phyloP scores from a whole-genome alignment of 352 stramenopile genomes.

The Phytophthora pseudosyringae region DNA sequence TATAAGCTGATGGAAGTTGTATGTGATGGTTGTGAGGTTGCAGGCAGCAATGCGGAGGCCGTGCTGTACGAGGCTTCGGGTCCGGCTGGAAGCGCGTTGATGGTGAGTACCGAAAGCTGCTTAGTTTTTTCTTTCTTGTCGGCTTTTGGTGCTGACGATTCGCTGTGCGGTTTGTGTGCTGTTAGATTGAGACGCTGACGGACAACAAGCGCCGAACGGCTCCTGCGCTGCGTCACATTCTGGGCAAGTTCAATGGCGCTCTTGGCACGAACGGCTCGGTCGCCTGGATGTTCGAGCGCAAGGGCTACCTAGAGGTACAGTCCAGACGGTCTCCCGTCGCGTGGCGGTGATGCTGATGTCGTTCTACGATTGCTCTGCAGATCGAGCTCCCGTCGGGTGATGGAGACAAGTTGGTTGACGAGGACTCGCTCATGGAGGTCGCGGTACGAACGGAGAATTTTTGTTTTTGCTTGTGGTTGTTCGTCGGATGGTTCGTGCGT shows the following conservation, averaged over 20 bases:
- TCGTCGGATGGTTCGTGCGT: background rate
- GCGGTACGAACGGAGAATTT: slow-evolving; percentile 39
- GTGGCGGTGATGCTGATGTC: background rate
- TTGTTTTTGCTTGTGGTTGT: background rate
- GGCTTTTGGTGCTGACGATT: background rate
- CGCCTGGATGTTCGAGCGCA: slow-evolving; percentile 87
- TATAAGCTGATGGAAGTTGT: background rate
- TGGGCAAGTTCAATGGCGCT: slow-evolving; percentile 71
- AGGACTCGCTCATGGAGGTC: slow-evolving; percentile 80
- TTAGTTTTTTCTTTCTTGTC: background rate
- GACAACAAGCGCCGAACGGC: slow-evolving; percentile 87
- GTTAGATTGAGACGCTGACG: slow-evolving; percentile 84
- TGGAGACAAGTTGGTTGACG: slow-evolving; percentile 44
- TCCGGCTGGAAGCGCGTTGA: slow-evolving; percentile 73
- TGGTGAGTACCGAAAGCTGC: slow-evolving; percentile 40
- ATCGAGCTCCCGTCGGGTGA: slow-evolving; percentile 44
- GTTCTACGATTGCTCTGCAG: slow-evolving; percentile 28
- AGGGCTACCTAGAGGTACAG: slow-evolving; percentile 80
- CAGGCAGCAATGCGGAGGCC: slow-evolving; percentile 67
- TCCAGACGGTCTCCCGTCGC: background rate
- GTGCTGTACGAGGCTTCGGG: slow-evolving; percentile 84
- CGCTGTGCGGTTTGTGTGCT: background rate
- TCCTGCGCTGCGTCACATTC: slow-evolving; percentile 75
- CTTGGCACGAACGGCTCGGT: slow-evolving; percentile 82
- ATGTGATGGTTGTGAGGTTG: background rate